Conservation (phyloP, 2,329 filamentous ascomycete species). For the Pseudocercospora fuligena region DNA sequence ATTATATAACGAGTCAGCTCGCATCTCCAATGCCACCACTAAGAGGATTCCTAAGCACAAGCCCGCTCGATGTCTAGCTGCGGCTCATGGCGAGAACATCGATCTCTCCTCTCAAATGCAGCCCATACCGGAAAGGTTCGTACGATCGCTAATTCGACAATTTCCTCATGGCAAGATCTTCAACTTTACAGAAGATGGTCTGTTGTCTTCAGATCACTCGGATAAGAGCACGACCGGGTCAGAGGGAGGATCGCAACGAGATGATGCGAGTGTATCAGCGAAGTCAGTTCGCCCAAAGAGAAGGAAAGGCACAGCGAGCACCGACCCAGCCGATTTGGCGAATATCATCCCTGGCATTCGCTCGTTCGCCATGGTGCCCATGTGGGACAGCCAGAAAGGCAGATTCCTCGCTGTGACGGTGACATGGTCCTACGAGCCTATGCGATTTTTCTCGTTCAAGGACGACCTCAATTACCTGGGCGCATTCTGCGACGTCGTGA, state of each 20-base stretch:
- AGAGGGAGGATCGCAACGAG: neutral
- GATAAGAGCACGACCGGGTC: neutral
- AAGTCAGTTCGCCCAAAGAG: neutral
- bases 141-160: slow-evolving; percentile 19
- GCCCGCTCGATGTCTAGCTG: slow-evolving; percentile 13
- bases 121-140: slow-evolving; percentile 19
- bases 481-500: slow-evolving; percentile 49
- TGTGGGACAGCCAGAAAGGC: slow-evolving; percentile 19
- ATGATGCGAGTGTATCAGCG: neutral
- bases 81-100: slow-evolving; percentile 10
- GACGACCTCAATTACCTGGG: slow-evolving; percentile 44
- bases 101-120: neutral
- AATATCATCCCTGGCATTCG: slow-evolving; percentile 19
- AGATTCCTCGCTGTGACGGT: slow-evolving; percentile 37
- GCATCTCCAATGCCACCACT: neutral
- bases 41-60: neutral
- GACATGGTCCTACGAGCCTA: slow-evolving; percentile 51
- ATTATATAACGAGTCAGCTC: neutral
- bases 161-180: slow-evolving; percentile 25
- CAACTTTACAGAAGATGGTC: slow-evolving; percentile 22
- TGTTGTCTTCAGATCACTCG: slow-evolving; percentile 15
- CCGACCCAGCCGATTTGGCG: neutral
- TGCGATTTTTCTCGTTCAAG: slow-evolving; percentile 45
- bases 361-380: slow-evolving; percentile 20
- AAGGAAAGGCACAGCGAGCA: neutral